phyloP scores from a whole-genome alignment of 129 eudicot species.

The Saposhnikovia divaricata region DNA sequence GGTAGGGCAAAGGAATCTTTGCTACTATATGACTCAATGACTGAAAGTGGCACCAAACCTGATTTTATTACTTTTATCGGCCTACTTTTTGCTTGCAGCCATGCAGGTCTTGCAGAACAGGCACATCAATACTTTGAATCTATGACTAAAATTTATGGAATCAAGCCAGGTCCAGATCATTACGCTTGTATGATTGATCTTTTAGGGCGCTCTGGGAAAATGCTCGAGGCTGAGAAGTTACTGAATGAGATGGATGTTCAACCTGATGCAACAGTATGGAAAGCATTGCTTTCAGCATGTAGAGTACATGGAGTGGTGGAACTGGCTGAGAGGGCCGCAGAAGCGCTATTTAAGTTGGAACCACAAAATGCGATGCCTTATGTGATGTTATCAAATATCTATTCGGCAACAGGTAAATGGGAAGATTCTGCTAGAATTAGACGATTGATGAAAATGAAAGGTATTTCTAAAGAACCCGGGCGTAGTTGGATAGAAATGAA shows the following conservation, averaged over 20 bases:
- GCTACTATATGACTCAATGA: slow-evolving; percentile 45
- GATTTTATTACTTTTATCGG: slow-evolving; percentile 60
- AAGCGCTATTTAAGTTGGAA: slow-evolving; percentile 2
- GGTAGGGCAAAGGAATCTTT: slow-evolving; percentile 54
- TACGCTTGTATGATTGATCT: slow-evolving; percentile 12
- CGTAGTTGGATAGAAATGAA: slow-evolving; percentile 36
- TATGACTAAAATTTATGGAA: slow-evolving; percentile 1
- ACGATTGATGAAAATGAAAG: slow-evolving; percentile 1
- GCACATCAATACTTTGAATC: not conserved
- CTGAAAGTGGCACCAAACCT: slow-evolving; percentile 47
- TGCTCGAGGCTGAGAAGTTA: slow-evolving; percentile 5
- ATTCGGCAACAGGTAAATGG: not conserved
- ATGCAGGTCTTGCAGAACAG: slow-evolving; percentile 7
- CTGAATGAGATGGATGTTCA: slow-evolving; percentile 5
- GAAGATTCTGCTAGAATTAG: slow-evolving; percentile 8
- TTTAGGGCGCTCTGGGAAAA: slow-evolving; percentile 7
- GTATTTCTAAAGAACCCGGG: slow-evolving; percentile 3
- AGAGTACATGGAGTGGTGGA: slow-evolving; percentile 8
- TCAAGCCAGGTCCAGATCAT: slow-evolving; percentile 10
- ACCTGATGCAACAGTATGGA: slow-evolving; percentile 51
- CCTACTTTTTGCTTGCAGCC: slow-evolving; percentile 12
- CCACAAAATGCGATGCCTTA: slow-evolving; percentile 5
- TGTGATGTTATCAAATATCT: slow-evolving; percentile 4
- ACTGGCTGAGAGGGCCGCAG: slow-evolving; percentile 1
- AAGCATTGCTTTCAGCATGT: slow-evolving; percentile 27